Conservation (phyloP, 1,284 basidiomycete genomes). For the Phellopilus nigrolimitatus region DNA sequence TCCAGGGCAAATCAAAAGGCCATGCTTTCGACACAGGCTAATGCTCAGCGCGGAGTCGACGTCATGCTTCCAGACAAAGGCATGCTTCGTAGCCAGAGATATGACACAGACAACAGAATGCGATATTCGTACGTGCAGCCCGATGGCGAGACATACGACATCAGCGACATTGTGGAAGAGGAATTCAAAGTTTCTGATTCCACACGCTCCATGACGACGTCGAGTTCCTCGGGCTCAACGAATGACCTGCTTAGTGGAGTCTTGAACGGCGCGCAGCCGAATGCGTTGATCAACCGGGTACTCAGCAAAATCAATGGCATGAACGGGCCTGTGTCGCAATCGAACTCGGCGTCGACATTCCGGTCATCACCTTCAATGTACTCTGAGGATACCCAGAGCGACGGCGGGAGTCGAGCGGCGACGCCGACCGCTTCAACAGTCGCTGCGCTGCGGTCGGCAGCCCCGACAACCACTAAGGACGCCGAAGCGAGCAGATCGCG, state of each 20-base stretch:
- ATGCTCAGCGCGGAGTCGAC: slow-evolving; percentile 83
- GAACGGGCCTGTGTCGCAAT: slow-evolving; percentile 20
- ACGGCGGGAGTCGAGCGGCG: slow-evolving; percentile 32
- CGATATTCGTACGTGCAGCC: slow-evolving; percentile 89
- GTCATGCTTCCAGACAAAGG: slow-evolving; percentile 79
- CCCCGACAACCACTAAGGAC: slow-evolving; percentile 29
- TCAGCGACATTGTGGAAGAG: slow-evolving; percentile 87
- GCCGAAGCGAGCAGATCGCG: slow-evolving; percentile 26
- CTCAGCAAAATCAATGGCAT: slow-evolving; percentile 23
- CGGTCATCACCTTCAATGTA: slow-evolving; percentile 50
- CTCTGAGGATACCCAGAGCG: slow-evolving; percentile 44
- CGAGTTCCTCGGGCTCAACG: slow-evolving; percentile 17
- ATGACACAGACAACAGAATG: slow-evolving; percentile 64
- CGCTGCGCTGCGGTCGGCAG: slow-evolving; percentile 30
- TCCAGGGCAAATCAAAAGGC: slow-evolving; percentile 83
- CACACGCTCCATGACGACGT: slow-evolving; percentile 23
- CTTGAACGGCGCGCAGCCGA: slow-evolving; percentile 18
- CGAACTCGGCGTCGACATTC: slow-evolving; percentile 22
- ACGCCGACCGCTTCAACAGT: slow-evolving; percentile 35
- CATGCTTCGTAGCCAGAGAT: slow-evolving; percentile 79
- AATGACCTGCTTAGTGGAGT: slow-evolving; percentile 18
- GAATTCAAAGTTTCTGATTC: slow-evolving; percentile 49
- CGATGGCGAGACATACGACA: slow-evolving; percentile 85
- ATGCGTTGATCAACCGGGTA: slow-evolving; percentile 18
- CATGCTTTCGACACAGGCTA: slow-evolving; percentile 78